A percentile compares a stretch with the other conserved stretches of the same genome.
Evolutionary conservation across 306 rosid species (phyloP).

Genomic region (Trichosanthes cucumerina): DNA sequence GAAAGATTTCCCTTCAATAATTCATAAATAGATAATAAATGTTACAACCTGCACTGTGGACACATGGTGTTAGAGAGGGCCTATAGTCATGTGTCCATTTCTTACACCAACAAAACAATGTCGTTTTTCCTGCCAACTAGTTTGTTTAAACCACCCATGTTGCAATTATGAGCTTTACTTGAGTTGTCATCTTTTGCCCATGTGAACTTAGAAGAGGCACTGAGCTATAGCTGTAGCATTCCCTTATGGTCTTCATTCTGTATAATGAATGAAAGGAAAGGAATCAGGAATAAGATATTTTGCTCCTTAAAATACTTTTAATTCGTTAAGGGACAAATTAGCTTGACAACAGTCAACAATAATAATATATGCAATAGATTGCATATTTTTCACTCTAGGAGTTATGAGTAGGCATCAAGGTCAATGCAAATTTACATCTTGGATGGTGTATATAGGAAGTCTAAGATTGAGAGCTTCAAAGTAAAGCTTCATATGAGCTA

Average conservation of each 20-base stretch:
- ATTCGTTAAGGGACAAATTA: neutral
- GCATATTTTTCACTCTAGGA: neutral
- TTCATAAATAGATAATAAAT: neutral
- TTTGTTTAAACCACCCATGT: conserved; percentile 16
- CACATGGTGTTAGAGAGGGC: conserved; percentile 8
- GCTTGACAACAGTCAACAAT: neutral
- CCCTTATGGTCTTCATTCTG: neutral
- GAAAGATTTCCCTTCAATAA: neutral
- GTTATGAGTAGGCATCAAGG: neutral
- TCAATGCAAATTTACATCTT: neutral
- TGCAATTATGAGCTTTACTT: conserved; percentile 13
- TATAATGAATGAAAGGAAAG: neutral
- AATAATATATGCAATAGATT: neutral
- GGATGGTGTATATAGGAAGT: neutral
- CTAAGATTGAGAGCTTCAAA: neutral
- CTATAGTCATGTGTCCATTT: conserved; percentile 14
- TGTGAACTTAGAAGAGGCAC: conserved; percentile 9
- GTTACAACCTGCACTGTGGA: neutral
- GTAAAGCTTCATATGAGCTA: neutral
- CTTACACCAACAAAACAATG: neutral
- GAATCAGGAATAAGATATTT: neutral
- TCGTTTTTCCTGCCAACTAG: conserved; percentile 18
- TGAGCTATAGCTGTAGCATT: conserved; percentile 1
- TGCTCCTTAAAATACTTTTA: neutral
- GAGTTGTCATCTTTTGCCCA: conserved; percentile 10